Conservation (phyloP, 345 rosid genomes). For the Rhodomyrtus tomentosa region DNA sequence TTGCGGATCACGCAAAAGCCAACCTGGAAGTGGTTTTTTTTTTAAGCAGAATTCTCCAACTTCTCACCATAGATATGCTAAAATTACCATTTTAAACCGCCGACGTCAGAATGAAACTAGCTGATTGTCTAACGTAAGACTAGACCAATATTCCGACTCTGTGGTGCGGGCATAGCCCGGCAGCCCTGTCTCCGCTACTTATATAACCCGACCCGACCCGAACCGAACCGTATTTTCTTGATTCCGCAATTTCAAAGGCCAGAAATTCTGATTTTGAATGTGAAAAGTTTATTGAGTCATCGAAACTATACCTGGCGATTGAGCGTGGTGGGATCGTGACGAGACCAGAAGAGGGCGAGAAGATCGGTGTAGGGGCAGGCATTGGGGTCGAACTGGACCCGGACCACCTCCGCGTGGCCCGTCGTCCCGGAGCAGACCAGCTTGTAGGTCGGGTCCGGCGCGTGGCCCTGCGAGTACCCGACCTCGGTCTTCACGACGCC, state of each 20-base stretch:
- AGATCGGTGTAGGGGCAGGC: constrained; percentile 39
- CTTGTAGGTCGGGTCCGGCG: constrained; percentile 49
- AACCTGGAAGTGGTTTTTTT: neutral
- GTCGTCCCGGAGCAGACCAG: constrained; percentile 63
- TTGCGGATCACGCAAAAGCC: neutral
- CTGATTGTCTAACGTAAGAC: neutral
- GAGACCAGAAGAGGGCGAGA: constrained; percentile 66
- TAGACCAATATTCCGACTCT: neutral
- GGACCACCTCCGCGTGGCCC: constrained; percentile 69
- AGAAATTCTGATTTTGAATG: neutral
- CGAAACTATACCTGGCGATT: constrained; percentile 56
- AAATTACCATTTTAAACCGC: neutral
- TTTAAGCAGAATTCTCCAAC: neutral
- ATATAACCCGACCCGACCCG: neutral
- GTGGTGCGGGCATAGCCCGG: neutral
- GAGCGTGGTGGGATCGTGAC: constrained; percentile 73
- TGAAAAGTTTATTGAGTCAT: neutral
- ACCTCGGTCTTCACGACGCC: constrained; percentile 74
- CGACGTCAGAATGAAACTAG: neutral
- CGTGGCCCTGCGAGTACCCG: constrained; percentile 76
- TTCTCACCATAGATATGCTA: neutral
- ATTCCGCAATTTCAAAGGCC: neutral
- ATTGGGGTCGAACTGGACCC: constrained; percentile 70
- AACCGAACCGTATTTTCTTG: neutral
- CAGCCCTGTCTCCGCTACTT: neutral